Evolutionary conservation across 164 flowering plant genomes (phyloP).

Genomic region (Sextonia rubra): DNA sequence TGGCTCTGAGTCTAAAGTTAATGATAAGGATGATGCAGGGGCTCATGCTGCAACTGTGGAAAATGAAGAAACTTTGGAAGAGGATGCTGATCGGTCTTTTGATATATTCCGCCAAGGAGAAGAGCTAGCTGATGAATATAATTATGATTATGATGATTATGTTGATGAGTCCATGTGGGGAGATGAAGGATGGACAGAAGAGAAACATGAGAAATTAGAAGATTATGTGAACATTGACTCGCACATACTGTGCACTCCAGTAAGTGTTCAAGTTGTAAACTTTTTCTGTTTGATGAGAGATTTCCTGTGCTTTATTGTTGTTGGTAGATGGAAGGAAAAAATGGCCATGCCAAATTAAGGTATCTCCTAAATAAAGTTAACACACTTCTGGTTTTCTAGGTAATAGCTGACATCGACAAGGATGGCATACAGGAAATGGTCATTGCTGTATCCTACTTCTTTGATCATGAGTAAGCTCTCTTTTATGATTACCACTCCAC

Average conservation of each 20-base stretch:
- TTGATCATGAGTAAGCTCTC: conserved; percentile 90
- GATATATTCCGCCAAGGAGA: conserved; percentile 85
- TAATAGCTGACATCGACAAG: conserved; percentile 92
- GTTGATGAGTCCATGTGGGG: conserved; percentile 94
- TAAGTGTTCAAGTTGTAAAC: conserved; percentile 36
- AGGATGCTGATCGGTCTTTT: conserved; percentile 89
- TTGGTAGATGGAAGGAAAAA: neutral
- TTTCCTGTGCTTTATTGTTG: neutral
- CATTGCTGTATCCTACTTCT: conserved; percentile 94
- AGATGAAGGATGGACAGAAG: conserved; percentile 92
- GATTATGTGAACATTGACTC: conserved; percentile 87
- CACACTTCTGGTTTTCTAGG: conserved; percentile 36
- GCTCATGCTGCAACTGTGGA: conserved; percentile 59
- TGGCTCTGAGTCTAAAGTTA: conserved; percentile 33
- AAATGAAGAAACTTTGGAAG: conserved; percentile 73
- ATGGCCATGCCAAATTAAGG: neutral
- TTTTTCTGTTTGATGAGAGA: neutral
- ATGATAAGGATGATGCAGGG: conserved; percentile 22
- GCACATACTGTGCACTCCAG: conserved; percentile 89
- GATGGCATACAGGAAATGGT: conserved; percentile 95
- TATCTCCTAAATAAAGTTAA: neutral
- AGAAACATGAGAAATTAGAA: conserved; percentile 67
- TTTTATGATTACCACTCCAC: neutral
- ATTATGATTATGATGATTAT: conserved; percentile 97
- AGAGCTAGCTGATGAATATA: conserved; percentile 93